Base-by-base conservation (phyloP, 176 grass and related monocot species). In the Aegilops sharonensis region DNA sequence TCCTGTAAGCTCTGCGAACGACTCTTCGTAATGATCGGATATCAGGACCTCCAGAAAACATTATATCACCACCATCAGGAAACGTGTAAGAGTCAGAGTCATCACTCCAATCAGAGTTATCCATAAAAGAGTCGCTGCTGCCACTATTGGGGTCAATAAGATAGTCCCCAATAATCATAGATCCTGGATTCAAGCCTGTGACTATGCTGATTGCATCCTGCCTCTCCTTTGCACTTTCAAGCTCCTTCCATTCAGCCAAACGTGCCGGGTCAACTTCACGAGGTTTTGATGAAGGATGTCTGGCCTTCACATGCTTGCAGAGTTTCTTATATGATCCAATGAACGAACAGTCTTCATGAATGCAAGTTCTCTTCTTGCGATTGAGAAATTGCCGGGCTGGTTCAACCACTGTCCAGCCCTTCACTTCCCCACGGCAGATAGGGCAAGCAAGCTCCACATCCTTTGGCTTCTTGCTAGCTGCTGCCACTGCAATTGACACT, bases 141-240 rank as follows among this genome's bases (percentile, higher is more conserved):
- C 50, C 78, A 7, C 87, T 69, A 47, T 81, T 71, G 85, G 92
- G 88, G 59, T 93, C 95, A 81, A 95, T n/a, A 23, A 98, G 84
- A 89, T 93, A 93, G 63, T 95, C 95, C 5, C 95, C 95, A 23
- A 90, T 79, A 39, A 98, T 85, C 17, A 80, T 30, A 7, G 83
- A 81, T 50, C 93, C 85, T 36, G 95, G 95, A 90, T 95, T 93
- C 43, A 94, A 89, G 42, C 92, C 88, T 30, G 70, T 86, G 43
- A 95, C 87, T 78, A 94, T 89, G 37, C 92, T 98, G 72, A 95
- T 92, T 48, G 93, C 92, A 59, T 98, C 96, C 68, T 92, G 88
- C 77, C 87, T 89, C 71, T 95, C 96, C 20, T 89, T 94, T 42
- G 91, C 80, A 81, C 85, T 72, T 88, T 95, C 93, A 11, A 98